phyloP scores from a whole-genome alignment of 176 grass and related monocot species.

The Coix lacrymajobi region DNA sequence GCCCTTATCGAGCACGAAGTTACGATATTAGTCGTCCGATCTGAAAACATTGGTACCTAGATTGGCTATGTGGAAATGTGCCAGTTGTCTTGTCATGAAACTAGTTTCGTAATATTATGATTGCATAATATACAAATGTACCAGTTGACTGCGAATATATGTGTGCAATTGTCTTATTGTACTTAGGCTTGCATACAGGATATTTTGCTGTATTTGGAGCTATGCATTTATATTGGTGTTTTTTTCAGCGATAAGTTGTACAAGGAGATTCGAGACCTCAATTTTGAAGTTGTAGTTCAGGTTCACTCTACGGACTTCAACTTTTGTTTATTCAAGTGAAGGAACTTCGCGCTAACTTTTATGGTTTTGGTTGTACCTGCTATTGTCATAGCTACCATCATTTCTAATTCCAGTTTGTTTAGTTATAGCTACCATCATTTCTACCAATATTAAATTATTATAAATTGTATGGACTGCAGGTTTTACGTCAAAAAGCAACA shows the following conservation, averaged over 20 bases:
- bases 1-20: too few species aligned
- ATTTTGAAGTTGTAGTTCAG: slow-evolving; percentile 99
- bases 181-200: background rate
- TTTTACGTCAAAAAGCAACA: slow-evolving; percentile 94
- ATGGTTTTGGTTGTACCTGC: background rate
- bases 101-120: background rate
- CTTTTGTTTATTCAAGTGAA: slow-evolving; percentile 6
- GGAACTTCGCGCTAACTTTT: background rate
- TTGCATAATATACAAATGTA: background rate
- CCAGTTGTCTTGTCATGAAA: background rate
- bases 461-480: slow-evolving; percentile 48
- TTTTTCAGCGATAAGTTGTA: slow-evolving; percentile 89
- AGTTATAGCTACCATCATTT: slow-evolving; percentile 1
- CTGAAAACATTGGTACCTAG: too few species aligned
- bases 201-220: background rate
- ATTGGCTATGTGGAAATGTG: background rate
- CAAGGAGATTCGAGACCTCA: slow-evolving; percentile 95
- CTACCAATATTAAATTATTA: background rate
- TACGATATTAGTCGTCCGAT: too few species aligned
- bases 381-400: background rate
- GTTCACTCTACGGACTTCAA: slow-evolving; percentile 18
- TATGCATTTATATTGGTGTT: slow-evolving; percentile 5
- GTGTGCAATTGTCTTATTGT: background rate
- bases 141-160: too few species aligned
- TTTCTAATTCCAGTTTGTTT: background rate